Evolutionary conservation across 768 basidiomycete species (phyloP).

Genomic region (Rubroboletus satanas): DNA sequence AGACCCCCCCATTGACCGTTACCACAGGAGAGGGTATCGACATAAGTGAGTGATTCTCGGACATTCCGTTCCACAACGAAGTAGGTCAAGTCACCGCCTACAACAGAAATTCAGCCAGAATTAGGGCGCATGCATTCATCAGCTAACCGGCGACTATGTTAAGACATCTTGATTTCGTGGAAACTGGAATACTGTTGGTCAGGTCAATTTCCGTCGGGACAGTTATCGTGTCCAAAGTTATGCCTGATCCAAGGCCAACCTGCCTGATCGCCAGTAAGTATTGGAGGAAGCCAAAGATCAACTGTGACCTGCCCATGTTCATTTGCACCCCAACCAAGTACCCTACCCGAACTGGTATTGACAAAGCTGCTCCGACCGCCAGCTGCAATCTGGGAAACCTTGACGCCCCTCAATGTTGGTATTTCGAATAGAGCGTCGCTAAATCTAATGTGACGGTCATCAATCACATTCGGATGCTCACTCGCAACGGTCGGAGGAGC

Average conservation of each 20-base stretch:
- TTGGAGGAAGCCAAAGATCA: not conserved
- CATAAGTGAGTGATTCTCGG: slow-evolving; percentile 31
- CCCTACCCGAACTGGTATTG: slow-evolving; percentile 61
- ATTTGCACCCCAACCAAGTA: slow-evolving; percentile 89
- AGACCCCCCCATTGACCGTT: slow-evolving; percentile 83
- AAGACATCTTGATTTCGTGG: slow-evolving; percentile 56
- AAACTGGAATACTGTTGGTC: slow-evolving; percentile 49
- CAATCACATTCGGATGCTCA: slow-evolving; percentile 25
- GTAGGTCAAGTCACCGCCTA: slow-evolving; percentile 73
- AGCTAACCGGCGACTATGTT: slow-evolving; percentile 59
- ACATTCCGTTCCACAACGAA: slow-evolving; percentile 65
- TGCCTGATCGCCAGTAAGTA: slow-evolving; percentile 47
- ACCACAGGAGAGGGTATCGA: slow-evolving; percentile 71
- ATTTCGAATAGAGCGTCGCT: slow-evolving; percentile 73
- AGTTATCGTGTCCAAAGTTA: slow-evolving; percentile 63
- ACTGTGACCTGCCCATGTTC: slow-evolving; percentile 60
- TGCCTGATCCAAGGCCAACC: slow-evolving; percentile 68
- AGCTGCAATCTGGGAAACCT: slow-evolving; percentile 66
- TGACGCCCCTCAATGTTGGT: slow-evolving; percentile 61
- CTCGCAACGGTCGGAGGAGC: slow-evolving; percentile 19
- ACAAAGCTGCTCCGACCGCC: slow-evolving; percentile 73
- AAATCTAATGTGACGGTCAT: slow-evolving; percentile 53
- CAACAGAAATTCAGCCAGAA: not conserved
- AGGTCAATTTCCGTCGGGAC: slow-evolving; percentile 84
- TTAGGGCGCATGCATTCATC: not conserved